Evolutionary conservation across 2,329 filamentous ascomycete genomes (phyloP), one percentile per base, ranked within the genome.

Genomic region (Pseudogymnoascus sp.): DNA sequence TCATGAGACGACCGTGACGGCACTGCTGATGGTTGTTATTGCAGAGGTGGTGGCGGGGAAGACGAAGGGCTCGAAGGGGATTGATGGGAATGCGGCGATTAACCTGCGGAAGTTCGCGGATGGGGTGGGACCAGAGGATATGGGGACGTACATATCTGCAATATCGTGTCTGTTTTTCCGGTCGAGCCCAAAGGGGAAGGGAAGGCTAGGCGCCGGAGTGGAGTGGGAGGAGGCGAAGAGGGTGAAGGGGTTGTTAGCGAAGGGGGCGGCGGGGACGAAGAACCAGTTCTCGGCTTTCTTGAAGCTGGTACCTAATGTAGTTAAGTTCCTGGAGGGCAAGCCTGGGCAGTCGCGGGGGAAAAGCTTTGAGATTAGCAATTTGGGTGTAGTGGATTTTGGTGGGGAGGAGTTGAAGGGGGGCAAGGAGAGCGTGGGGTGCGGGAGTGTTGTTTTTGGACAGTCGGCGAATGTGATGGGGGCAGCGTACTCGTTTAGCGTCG

Each of bases 321-420:
- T 71, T 39, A 66, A 68, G 1, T 78, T 75, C 64, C 79, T 78
- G 66, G 64, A 67, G 3, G 68, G 69, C 0, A 78, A 77, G 66
- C 68, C 82, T 14, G 80, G 80, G 0, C 69, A 73, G 61, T 67
- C 72, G 11, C 75, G 81, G 8, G 69, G 73, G 2, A 67, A 67
- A 2, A 78, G 79, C 0, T 84, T 81, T 77, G 78, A 80, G 64
- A 67, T 84, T 4, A 83, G 79, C 64, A 85, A 84, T 67, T 64
- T 83, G 4, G 82, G 83, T 0, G 72, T 73, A 12, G 67, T 80
- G n/a, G 68, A 71, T 6, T 68, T 80, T n/a, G 68, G 71, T 4
- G 61, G 64, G 0, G 58, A 37, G 6, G 62, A 65, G 62, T 65
- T 43, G 6, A 66, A 8, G 4, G 33, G 61, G 52, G 21, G 49